Evolutionary conservation across 331 rosid species (phyloP).

Genomic region (Arachis monticola): DNA sequence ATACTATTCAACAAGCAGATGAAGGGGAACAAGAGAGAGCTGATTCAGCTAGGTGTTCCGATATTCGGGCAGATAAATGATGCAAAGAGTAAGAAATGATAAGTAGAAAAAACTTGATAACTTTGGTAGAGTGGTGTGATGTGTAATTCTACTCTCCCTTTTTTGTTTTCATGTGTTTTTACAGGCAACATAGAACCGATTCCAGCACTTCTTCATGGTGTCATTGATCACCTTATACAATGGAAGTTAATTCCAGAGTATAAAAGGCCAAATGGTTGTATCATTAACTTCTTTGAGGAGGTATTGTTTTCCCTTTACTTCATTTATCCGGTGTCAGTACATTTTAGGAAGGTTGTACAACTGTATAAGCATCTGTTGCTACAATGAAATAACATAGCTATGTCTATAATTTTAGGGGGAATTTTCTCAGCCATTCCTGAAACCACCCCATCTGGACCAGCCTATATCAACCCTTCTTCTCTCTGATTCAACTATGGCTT

Average conservation of each 20-base stretch:
- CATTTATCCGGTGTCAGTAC: conserved; percentile 32
- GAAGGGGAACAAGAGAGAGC: conserved; percentile 94
- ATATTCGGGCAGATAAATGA: conserved; percentile 77
- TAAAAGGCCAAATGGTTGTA: conserved; percentile 91
- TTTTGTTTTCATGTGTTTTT: conserved; percentile 5
- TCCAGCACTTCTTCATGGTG: conserved; percentile 72
- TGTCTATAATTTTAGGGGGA: conserved; percentile 64
- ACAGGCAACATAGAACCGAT: conserved; percentile 85
- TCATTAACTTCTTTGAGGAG: conserved; percentile 94
- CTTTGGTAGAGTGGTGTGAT: conserved; percentile 2
- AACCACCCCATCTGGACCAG: conserved; percentile 98
- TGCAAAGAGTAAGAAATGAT: conserved; percentile 51
- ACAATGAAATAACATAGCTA: conserved; percentile 32
- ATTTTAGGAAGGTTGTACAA: conserved; percentile 31
- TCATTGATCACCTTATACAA: conserved; percentile 85
- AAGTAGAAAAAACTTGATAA: conserved; percentile 21
- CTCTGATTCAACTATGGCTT: conserved; percentile 92
- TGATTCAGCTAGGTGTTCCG: conserved; percentile 92
- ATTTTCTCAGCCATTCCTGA: conserved; percentile 92
- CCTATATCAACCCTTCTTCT: conserved; percentile 89
- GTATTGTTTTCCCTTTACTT: conserved; percentile 49
- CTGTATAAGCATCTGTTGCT: conserved; percentile 36
- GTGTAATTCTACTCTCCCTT: not conserved
- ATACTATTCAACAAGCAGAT: conserved; percentile 85
- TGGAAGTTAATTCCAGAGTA: conserved; percentile 94